Evolutionary conservation across 106 monocot genomes (phyloP).

Genomic region (Posidonia australis): DNA sequence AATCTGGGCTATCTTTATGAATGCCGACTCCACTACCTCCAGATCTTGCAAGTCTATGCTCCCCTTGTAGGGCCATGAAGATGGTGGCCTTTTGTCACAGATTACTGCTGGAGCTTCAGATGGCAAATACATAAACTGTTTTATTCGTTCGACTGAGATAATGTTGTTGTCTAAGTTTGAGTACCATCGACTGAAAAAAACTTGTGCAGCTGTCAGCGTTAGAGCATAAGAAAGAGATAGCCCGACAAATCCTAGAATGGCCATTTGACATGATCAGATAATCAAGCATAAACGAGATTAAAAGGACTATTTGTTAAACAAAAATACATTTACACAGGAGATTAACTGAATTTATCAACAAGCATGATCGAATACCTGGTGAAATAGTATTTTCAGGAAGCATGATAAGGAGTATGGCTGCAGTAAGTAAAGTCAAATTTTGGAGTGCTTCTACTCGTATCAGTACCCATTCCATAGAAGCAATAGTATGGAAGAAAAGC

Average conservation of each 20-base stretch:
- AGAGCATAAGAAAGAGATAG: conserved; percentile 73
- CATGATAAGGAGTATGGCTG: conserved; percentile 45
- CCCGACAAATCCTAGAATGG: conserved; percentile 54
- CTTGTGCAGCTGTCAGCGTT: conserved; percentile 45
- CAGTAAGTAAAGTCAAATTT: conserved; percentile 44
- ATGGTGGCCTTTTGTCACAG: conserved; percentile 34
- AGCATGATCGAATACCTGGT: conserved; percentile 31
- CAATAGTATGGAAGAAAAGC: conserved; percentile 63
- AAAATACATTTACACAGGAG: no score
- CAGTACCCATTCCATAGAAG: conserved; percentile 66
- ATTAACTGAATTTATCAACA: no score
- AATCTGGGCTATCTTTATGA: background rate
- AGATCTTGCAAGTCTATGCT: conserved; percentile 63
- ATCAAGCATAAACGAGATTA: background rate
- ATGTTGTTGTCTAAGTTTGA: conserved; percentile 66
- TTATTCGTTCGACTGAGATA: conserved; percentile 74
- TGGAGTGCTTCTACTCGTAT: conserved; percentile 60
- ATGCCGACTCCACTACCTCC: conserved; percentile 24
- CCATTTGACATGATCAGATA: background rate
- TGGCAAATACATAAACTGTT: conserved; percentile 66
- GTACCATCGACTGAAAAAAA: conserved; percentile 57
- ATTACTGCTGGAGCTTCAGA: conserved; percentile 57
- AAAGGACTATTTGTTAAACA: no score
- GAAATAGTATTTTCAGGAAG: conserved; percentile 41
- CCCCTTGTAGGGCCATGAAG: conserved; percentile 69